Base-by-base conservation (phyloP, 192 early-diverging fungal genomes). In the Backusella tuberculispora region DNA sequence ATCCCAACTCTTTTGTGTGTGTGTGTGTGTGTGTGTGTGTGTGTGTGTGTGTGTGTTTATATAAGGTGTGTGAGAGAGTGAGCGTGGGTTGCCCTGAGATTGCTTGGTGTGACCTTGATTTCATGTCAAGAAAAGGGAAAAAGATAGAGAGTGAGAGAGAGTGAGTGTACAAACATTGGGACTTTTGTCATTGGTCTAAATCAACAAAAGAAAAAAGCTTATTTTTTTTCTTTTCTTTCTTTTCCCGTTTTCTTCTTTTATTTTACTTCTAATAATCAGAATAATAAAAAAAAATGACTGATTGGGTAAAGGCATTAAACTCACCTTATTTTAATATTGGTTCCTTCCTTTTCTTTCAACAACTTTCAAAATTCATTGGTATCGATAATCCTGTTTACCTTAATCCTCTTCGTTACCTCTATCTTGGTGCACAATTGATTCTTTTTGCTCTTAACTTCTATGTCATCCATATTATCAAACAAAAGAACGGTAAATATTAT, bases 401-500 rank as follows among this genome's bases (percentile, higher is more conserved):
- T 24, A 73, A 75, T 44, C 85, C 86, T 73, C 80, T 92, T 74
- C 87, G 91, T 19, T 70, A 80, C 21, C 79, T 83, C 45, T 94
- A 91, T 77, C 71, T 85, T 56, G 60, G 73, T 26, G 84, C 87
- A 10, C 94, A 95, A 84, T 38, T 85, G 19, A 21, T 90, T 29
- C 79, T 85, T 13, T 47, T 92, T 34, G 78, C 76, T 0, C 53
- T 88, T 21, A 79, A 75, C 17, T 86, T 74, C 72, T 44, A 80
- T 15, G 37, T 86, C 38, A 73, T 86, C 53, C 60, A 45, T 48
- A 68, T 80, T 64, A 88, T 96, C 44, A 74, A 78, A 66, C 77
- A 76, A 65, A 94, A 91, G 82, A 98, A 98, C 77, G 91, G 92
- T 90, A 83, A 44, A 74, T 76, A 13, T 42, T 40, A 53, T 12